phyloP scores from a whole-genome alignment of 257 asterid species.

The Penstemon davidsonii region DNA sequence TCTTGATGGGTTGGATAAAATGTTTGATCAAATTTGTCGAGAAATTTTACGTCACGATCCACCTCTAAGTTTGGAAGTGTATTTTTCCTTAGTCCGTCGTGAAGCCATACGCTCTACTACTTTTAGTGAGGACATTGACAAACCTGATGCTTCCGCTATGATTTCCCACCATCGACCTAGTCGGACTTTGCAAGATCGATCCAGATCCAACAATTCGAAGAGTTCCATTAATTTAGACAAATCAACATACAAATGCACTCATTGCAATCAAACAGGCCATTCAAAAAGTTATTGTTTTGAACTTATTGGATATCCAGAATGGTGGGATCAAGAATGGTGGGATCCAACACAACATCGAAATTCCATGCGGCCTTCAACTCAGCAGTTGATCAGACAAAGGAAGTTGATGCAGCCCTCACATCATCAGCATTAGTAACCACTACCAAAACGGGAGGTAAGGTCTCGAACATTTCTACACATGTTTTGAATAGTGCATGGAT shows the following conservation, averaged over 20 bases:
- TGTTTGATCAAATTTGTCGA: too few species aligned
- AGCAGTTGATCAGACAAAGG: background rate
- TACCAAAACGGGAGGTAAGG: too few species aligned
- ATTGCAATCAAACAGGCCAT: background rate
- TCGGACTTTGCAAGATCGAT: too few species aligned
- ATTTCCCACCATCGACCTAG: too few species aligned
- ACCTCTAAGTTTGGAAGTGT: too few species aligned
- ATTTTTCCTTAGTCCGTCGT: too few species aligned
- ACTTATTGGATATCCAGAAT: background rate
- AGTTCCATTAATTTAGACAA: background rate
- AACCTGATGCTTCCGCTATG: too few species aligned
- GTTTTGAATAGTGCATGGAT: background rate
- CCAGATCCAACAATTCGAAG: too few species aligned
- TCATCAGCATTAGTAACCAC: background rate
- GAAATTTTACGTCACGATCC: too few species aligned
- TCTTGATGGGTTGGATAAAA: too few species aligned
- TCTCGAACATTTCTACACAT: background rate
- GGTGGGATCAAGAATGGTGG: slow-evolving; percentile 2
- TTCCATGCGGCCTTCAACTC: background rate
- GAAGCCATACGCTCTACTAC: too few species aligned
- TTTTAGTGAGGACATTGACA: too few species aligned
- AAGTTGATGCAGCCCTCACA: background rate
- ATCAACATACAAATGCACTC: slow-evolving; percentile 7
- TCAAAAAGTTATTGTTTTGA: slow-evolving; percentile 4
- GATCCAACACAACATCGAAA: slow-evolving; percentile 6